phyloP scores from a whole-genome alignment of 1,284 basidiomycete genomes.

The Pisolithus thermaeus region DNA sequence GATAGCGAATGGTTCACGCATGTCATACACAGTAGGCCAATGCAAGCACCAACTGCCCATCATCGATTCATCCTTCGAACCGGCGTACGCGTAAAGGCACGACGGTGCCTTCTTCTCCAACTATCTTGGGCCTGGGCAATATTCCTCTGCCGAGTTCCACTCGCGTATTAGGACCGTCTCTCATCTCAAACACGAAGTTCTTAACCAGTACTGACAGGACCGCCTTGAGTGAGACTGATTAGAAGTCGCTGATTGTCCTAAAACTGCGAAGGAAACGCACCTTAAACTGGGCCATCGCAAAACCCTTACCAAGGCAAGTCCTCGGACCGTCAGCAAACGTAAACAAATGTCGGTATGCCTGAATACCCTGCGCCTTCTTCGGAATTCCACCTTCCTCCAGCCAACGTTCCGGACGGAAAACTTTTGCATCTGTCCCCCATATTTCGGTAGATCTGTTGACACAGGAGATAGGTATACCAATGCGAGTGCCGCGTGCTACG shows the following conservation, averaged over 20 bases:
- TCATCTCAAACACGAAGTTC: conserved; percentile 41
- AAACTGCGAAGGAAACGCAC: neutral
- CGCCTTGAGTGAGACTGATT: conserved; percentile 25
- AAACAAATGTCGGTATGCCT: conserved; percentile 38
- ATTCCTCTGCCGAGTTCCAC: conserved; percentile 29
- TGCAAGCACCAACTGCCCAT: no score
- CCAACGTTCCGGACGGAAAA: conserved; percentile 20
- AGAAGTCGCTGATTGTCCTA: neutral
- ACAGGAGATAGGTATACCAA: conserved; percentile 37
- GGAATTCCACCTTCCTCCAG: conserved; percentile 11
- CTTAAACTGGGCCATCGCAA: conserved; percentile 36
- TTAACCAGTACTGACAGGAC: conserved; percentile 40
- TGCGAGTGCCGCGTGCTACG: conserved; percentile 38
- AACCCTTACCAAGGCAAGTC: conserved; percentile 39
- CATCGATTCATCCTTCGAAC: neutral
- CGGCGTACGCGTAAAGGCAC: neutral
- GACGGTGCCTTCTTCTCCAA: neutral
- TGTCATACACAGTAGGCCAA: no score
- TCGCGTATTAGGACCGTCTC: conserved; percentile 32
- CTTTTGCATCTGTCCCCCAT: conserved; percentile 37
- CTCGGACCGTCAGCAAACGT: conserved; percentile 47
- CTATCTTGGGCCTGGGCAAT: neutral
- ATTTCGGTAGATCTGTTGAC: conserved; percentile 45
- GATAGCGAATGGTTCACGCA: no score
- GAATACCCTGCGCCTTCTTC: conserved; percentile 28